These are phyloP conservation scores for Leccinum boreale DNA, from an alignment of 768 basidiomycete species.

Conservation along the genomic window DNA sequence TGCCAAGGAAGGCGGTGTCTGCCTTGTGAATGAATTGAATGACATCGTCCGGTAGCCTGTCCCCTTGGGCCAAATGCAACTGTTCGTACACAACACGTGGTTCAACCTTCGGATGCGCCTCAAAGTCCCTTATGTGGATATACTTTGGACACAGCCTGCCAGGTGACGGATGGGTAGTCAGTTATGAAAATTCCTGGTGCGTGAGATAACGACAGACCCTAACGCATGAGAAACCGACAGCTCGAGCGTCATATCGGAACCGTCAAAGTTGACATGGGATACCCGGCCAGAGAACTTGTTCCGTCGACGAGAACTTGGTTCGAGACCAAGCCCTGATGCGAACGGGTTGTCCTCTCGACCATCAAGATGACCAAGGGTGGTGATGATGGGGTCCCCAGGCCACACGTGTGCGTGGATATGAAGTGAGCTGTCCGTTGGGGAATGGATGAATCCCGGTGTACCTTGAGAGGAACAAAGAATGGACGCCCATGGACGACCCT, in stretches of 20 bases:
- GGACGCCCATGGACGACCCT: conserved; percentile 34
- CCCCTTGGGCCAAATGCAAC: conserved; percentile 29
- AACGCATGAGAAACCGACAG: conserved; percentile 53
- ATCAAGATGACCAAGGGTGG: conserved; percentile 28
- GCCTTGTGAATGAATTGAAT: conserved; percentile 45
- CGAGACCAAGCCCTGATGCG: conserved; percentile 58
- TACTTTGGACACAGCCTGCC: conserved; percentile 64
- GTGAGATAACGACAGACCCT: conserved; percentile 39
- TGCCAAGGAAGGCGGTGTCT: conserved; percentile 57
- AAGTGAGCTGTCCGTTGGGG: conserved; percentile 21
- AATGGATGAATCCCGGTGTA: conserved; percentile 26
- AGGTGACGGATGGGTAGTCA: not conserved
- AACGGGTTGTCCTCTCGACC: conserved; percentile 27
- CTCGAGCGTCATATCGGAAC: conserved; percentile 34
- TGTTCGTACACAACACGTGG: conserved; percentile 37
- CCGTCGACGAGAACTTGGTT: conserved; percentile 52
- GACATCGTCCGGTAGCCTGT: conserved; percentile 47
- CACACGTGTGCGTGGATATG: conserved; percentile 25
- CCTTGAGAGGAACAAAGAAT: conserved; percentile 29
- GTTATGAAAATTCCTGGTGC: not conserved
- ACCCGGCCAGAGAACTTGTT: conserved; percentile 61
- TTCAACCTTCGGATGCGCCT: conserved; percentile 35
- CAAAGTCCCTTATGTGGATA: conserved; percentile 50
- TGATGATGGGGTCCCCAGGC: conserved; percentile 52
- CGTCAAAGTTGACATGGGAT: conserved; percentile 30